Evolutionary conservation across 306 rosid species (phyloP).

Genomic region (Cucumis sativus): Cucumber_9930_V3 NC_026656.2:12070001-12070500

Average conservation of each 20-base stretch:
- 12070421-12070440: too few relatives aligned
- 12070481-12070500: too few relatives aligned
- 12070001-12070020: not conserved
- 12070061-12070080: not conserved
- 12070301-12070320: slow-evolving; percentile 4
- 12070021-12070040: not conserved
- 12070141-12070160: not conserved
- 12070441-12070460: too few relatives aligned
- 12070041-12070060: not conserved
- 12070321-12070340: not conserved
- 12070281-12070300: not conserved
- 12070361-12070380: not conserved
- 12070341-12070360: not conserved
- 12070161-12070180: too few relatives aligned
- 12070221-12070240: slow-evolving; percentile 2
- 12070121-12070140: not conserved
- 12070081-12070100: not conserved
- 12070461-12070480: rapidly evolving
- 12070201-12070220: not conserved
- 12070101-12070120: not conserved
- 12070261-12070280: not conserved
- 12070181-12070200: not conserved
- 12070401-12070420: not conserved
- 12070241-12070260: not conserved
- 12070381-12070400: not conserved